Evolutionary conservation across 371 early-diverging fungal species (phyloP), one percentile per base, ranked within the genome.

Genomic region (Mucor lusitanicus): DNA sequence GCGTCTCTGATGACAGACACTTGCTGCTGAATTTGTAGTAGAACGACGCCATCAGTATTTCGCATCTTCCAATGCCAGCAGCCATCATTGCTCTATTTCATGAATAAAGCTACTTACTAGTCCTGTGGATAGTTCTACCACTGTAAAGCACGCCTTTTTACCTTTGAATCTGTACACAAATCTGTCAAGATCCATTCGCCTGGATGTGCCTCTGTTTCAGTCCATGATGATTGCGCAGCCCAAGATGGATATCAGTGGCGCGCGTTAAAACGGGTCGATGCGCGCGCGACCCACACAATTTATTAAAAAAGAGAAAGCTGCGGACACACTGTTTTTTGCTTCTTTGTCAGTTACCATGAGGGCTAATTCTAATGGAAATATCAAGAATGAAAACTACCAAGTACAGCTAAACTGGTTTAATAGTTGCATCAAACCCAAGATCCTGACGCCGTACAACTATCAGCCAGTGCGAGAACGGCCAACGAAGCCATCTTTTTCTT

Each of bases 381-480:
- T 55, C 55, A 55, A 55, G 28, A 1, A 55, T 30, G 30, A 55
- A 55, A 72, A 72, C 54, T 72, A 68, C 28, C 19, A 62, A 21
- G 63, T 63, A 19, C 69, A 68, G n/a, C 11, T 72, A n/a, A 33
- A 56, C n/a, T 72, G 73, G 73, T 68, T 65, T 11, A 72, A 72
- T 54, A 44, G 8, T 27, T 27, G 23, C 3, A 28, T 65, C 39
- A 54, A 64, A 25, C 68, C 72, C 15, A 27, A 53, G 17, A 50
- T 61, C n/a, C 13, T 65, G 0, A 70, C 62, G 3, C 11, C 19
- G 3, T 61, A 65, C 62, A 3, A 46, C 40, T 11, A 19, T 28
- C 19, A n/a, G 1, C 35, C 39, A 30, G 60, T 53, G 32, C 55
- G 39, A n/a, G 30, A 28, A 33, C 35, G 21, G 9, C 21, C 19